phyloP scores from a whole-genome alignment of 768 basidiomycete species.

The Strobilomyces confusus region DNA sequence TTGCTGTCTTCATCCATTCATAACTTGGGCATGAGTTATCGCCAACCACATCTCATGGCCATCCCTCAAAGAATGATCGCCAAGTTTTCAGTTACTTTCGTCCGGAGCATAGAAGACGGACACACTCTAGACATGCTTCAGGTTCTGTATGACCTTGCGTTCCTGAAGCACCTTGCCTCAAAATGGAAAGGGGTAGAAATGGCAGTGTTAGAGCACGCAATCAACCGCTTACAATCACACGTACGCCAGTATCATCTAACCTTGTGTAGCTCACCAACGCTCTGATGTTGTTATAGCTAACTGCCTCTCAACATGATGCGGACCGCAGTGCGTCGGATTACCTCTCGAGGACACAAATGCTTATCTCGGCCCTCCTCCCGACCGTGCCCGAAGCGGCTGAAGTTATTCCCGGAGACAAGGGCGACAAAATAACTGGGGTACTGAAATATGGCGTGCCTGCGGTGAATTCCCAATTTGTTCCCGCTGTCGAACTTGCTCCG shows the following conservation, averaged over 20 bases:
- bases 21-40: conserved; percentile 47
- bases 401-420: conserved; percentile 22
- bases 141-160: conserved; percentile 43
- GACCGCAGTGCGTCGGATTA: conserved; percentile 38
- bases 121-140: conserved; percentile 30
- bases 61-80: conserved; percentile 39
- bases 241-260: conserved; percentile 21
- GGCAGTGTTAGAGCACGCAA: conserved; percentile 26
- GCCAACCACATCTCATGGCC: conserved; percentile 32
- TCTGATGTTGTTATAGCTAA: conserved; percentile 13
- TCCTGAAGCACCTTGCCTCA: conserved; percentile 42
- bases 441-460: conserved; percentile 51
- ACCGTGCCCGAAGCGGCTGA: conserved; percentile 17
- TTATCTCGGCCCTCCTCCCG: conserved; percentile 59
- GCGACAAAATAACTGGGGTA: conserved; percentile 41
- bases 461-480: conserved; percentile 50
- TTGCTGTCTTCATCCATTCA: conserved; percentile 51
- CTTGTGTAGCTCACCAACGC: conserved; percentile 1
- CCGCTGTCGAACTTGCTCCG: conserved; percentile 62
- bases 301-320: conserved; percentile 13
- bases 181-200: conserved; percentile 24
- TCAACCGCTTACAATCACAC: conserved; percentile 21
- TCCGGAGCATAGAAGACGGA: conserved; percentile 30
- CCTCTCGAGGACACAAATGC: conserved; percentile 54
- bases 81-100: conserved; percentile 33